Percentiles rank a stretch among this genome's conserved stretches.
Evolutionary conservation across 495 filamentous ascomycete genomes (phyloP).

Genomic region (Xylaria cubensis): DNA sequence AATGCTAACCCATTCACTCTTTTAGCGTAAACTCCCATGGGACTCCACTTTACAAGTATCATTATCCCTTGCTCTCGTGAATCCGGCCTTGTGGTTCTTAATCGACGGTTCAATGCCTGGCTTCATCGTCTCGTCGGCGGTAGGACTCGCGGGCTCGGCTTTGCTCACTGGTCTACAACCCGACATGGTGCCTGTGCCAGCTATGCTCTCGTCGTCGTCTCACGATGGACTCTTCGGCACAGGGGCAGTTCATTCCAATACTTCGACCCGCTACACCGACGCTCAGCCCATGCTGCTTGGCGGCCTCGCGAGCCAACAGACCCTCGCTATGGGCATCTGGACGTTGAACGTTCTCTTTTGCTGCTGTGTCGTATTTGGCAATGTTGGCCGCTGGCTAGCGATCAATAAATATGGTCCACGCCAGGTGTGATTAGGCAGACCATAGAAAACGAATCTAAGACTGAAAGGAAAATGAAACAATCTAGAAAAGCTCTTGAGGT

Average conservation of each 20-base stretch:
- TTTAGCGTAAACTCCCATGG: slow-evolving; percentile 85
- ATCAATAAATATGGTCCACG: slow-evolving; percentile 44
- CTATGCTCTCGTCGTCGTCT: slow-evolving; percentile 29
- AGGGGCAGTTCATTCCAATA: slow-evolving; percentile 38
- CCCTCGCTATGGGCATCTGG: slow-evolving; percentile 82
- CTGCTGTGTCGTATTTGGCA: slow-evolving; percentile 93
- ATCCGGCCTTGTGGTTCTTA: slow-evolving; percentile 94
- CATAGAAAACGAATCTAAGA: not conserved
- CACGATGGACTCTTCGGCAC: slow-evolving; percentile 25
- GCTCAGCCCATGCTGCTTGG: slow-evolving; percentile 44
- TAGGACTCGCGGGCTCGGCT: slow-evolving; percentile 76
- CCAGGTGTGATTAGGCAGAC: not conserved
- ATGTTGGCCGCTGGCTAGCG: slow-evolving; percentile 84
- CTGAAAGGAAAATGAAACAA: not conserved
- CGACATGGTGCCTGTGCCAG: slow-evolving; percentile 73
- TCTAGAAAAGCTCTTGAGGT: not conserved
- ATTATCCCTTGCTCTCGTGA: slow-evolving; percentile 86
- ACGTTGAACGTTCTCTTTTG: slow-evolving; percentile 92
- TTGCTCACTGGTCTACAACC: slow-evolving; percentile 75
- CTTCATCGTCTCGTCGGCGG: slow-evolving; percentile 73
- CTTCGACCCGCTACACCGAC: slow-evolving; percentile 7
- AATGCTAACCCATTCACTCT: slow-evolving; percentile 35
- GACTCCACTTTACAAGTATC: slow-evolving; percentile 92
- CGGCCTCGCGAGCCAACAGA: slow-evolving; percentile 72
- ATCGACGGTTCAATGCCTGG: slow-evolving; percentile 89